Evolutionary conservation across 2,329 filamentous ascomycete species (phyloP), one percentile per base, ranked within the genome.

Genomic region (Colletotrichum sp.): DNA sequence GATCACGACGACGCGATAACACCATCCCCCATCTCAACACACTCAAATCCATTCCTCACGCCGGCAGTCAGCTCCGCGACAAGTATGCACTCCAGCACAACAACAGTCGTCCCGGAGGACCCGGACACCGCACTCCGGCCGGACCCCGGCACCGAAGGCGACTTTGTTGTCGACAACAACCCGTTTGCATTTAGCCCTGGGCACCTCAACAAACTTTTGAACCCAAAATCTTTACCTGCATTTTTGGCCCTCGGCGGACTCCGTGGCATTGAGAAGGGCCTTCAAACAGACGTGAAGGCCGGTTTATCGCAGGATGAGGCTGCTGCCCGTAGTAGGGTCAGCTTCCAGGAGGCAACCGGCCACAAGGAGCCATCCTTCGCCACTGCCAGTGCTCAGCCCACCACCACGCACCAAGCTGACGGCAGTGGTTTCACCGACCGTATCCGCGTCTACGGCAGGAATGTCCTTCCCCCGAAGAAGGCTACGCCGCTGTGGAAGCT

Each of bases 161-260:
- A 95, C 79, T 96, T 95, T 79, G 90, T 94, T 12, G 88, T 93
- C 65, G 87, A 93, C 78, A 95, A 95, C 81, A 95, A 95, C 82
- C 92, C 90, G 60, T 96, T 95, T 78, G 94, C 93, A 6, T 95
- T 94, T 80, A 91, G 92, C 1, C 93, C 93, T 2, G 94, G 94
- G 7, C 93, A 95, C 75, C 85, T 96, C 80, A 92, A 92, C 78
- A 96, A 95, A 84, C 85, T 96, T 26, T 87, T 95, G 72, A 95
- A 95, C 77, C 94, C 94, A 0, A 96, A 96, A 84, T 95, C 90
- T 78, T 85, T 95, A 75, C 86, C 89, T 21, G 94, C 93, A 9
- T 95, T 95, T 78, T 90, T 92, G 79, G 93, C 93, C 4, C 83
- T 96, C 5, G 94, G 94, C 73, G 94, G 94, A 60, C 82, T 95